Evolutionary conservation across 2,329 filamentous ascomycete genomes (phyloP), one percentile per base, ranked within the genome.

Genomic region (Nectriaceae sp.): DNA sequence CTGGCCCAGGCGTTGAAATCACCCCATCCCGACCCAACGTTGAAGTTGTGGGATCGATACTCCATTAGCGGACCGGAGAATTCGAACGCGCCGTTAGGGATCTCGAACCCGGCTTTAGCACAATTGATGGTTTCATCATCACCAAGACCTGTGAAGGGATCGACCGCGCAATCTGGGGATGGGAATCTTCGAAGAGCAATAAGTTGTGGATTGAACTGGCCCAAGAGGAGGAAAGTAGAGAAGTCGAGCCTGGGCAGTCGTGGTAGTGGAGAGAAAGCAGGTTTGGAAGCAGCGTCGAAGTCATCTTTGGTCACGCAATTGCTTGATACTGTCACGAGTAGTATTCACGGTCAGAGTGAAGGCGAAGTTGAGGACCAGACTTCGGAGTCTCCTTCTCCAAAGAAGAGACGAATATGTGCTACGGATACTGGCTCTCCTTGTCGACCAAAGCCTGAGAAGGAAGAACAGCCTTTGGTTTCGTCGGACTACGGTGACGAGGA

Each of bases 31-130:
- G 88, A 92, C 60, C 86, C 89, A 31, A 87, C 87, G 3, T 70
- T 86, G 24, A 87, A 92, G 54, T 70, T 92, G 2, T 93, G 89
- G 89, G 88, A 88, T 58, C 83, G 87, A 44, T 90, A 89, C 63
- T 80, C 87, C 31, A 69, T 83, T 15, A 67, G 63, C 31, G 64
- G 45, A 71, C 52, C 55, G 21, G 75, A 61, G 72, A 77, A 53
- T 67, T 70, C 44, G 65, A 73, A 13, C 68, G 76, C 52, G 57
- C 69, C 44, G 67, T 69, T 38, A 1, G 79, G 79, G 18, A 67
- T 76, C 37, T 67, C 73, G 36, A 84, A 83, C 57, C 81, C 82
- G 33, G 72, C 78, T 15, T 73, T 89, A 20, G 80, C 82, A 41
- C 81, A 88, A 46, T 72, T 90, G 21, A 82, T 88, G 72, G 76